Percentiles rank a stretch among this genome's conserved stretches.
Evolutionary conservation across 2,329 filamentous ascomycete species (phyloP).

Genomic region (Plectosphaerella plurivora): DNA sequence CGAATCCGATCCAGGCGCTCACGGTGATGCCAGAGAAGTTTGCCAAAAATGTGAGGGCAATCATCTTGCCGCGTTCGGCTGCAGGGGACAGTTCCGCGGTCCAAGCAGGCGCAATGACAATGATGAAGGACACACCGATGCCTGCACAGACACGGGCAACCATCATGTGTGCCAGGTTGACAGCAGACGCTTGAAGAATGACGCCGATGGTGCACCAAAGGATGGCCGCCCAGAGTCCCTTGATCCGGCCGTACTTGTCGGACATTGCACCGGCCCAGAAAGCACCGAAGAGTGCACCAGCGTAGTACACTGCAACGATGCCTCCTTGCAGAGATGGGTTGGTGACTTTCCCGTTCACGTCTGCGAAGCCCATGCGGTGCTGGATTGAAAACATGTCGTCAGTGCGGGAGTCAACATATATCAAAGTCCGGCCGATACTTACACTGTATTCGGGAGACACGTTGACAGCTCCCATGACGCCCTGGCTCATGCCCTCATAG

Average conservation of each 20-base stretch:
- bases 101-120: conserved; percentile 42
- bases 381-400: conserved; percentile 3
- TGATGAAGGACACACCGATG: conserved; percentile 46
- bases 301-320: conserved; percentile 34
- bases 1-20: neutral
- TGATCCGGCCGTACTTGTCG: conserved; percentile 15
- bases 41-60: neutral
- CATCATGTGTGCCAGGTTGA: conserved; percentile 11
- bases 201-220: conserved; percentile 16
- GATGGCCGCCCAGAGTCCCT: conserved; percentile 16
- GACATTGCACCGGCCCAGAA: conserved; percentile 14
- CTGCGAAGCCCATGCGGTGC: conserved; percentile 24
- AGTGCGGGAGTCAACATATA: neutral
- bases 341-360: conserved; percentile 17
- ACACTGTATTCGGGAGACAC: conserved; percentile 26
- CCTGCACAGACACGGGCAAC: conserved; percentile 43
- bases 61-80: conserved; percentile 31
- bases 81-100: conserved; percentile 43
- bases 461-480: conserved; percentile 28
- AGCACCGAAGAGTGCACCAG: conserved; percentile 14
- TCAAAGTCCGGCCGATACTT: neutral
- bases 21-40: neutral
- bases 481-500: conserved; percentile 15
- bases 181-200: conserved; percentile 15
- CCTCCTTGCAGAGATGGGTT: conserved; percentile 29